Evolutionary conservation across 768 basidiomycete species (phyloP).

Genomic region (Hysterangium stoloniferum): DNA sequence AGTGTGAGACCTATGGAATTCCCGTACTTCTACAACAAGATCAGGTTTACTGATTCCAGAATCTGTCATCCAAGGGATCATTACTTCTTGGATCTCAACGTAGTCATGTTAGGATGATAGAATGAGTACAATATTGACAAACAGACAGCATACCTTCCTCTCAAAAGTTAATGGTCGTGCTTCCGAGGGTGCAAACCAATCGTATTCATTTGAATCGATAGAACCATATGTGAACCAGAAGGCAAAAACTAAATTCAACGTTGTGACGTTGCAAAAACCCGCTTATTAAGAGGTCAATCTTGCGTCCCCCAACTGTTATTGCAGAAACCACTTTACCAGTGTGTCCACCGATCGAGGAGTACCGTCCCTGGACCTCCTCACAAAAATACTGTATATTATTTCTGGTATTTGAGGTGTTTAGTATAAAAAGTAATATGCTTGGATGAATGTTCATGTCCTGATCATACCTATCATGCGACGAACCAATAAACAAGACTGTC

Average conservation of each 20-base stretch:
- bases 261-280: neutral
- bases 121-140: neutral
- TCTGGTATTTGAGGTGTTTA: neutral
- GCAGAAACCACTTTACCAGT: neutral
- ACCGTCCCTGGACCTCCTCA: neutral
- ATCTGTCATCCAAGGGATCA: constrained; percentile 1
- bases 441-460: neutral
- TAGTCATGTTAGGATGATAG: neutral
- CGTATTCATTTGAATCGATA: neutral
- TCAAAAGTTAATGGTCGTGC: constrained; percentile 4
- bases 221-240: constrained; percentile 8
- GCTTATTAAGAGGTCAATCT: neutral
- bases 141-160: neutral
- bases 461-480: constrained; percentile 9
- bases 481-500: constrained; percentile 9
- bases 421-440: neutral
- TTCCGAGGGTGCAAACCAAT: constrained; percentile 3
- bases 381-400: constrained; percentile 1
- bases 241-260: neutral
- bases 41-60: neutral
- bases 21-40: neutral
- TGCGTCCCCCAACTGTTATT: neutral
- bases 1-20: neutral
- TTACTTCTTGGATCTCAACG: constrained; percentile 2
- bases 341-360: constrained; percentile 2